Evolutionary conservation across 352 stramenopile species (phyloP).

Genomic region (Phytophthora boehmeriae): DNA sequence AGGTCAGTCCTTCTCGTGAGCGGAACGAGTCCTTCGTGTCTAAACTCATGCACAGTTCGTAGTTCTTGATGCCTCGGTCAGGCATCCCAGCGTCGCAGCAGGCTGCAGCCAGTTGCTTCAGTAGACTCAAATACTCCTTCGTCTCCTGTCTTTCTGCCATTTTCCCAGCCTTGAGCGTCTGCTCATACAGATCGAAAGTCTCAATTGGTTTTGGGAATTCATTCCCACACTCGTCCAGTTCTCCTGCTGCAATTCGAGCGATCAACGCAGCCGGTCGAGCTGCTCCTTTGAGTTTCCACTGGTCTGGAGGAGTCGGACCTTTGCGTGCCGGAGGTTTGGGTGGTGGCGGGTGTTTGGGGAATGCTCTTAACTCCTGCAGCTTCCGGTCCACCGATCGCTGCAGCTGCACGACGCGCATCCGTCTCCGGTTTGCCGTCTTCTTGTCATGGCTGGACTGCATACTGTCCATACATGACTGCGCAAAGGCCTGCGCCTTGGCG

Average conservation of each 20-base stretch:
- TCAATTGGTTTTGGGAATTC: constrained; percentile 77
- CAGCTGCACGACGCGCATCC: constrained; percentile 84
- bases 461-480: constrained; percentile 58
- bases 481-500: constrained; percentile 64
- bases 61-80: constrained; percentile 82
- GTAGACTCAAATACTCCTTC: constrained; percentile 60
- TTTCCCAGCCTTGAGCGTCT: constrained; percentile 54
- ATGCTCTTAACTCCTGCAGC: constrained; percentile 63
- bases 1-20: constrained; percentile 73
- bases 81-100: constrained; percentile 77
- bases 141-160: constrained; percentile 69
- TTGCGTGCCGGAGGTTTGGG: constrained; percentile 50
- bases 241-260: constrained; percentile 76
- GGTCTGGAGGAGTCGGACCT: constrained; percentile 55
- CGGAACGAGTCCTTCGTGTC: constrained; percentile 67
- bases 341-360: constrained; percentile 48
- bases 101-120: constrained; percentile 76
- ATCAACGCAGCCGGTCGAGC: constrained; percentile 72
- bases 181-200: constrained; percentile 77
- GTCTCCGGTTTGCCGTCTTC: constrained; percentile 65
- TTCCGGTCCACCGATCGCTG: constrained; percentile 78
- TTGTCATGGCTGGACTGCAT: constrained; percentile 71
- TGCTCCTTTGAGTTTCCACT: constrained; percentile 86
- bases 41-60: constrained; percentile 79
- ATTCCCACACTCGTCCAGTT: constrained; percentile 78